These are phyloP conservation scores for Hypericum androsaemum DNA, from an alignment of 345 rosid species.

Conservation along the genomic window DNA sequence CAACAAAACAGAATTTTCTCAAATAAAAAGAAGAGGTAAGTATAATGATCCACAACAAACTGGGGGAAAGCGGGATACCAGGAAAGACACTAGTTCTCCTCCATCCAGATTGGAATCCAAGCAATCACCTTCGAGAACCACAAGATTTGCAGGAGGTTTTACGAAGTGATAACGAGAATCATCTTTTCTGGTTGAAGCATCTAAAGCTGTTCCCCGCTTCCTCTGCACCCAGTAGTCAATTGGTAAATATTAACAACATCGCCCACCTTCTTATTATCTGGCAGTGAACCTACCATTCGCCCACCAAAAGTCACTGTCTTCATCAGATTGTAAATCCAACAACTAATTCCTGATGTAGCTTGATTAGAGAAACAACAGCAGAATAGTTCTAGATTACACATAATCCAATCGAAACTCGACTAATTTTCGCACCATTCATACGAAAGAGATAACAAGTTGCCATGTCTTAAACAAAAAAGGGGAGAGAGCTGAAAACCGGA, in stretches of 20 bases:
- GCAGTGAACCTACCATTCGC: slow-evolving; percentile 44
- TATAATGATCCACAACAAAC: slow-evolving; percentile 8
- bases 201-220: slow-evolving; percentile 68
- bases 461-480: not conserved
- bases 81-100: slow-evolving; percentile 82
- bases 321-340: too few relatives aligned
- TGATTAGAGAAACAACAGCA: too few relatives aligned
- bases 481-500: not conserved
- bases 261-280: not conserved
- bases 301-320: slow-evolving; percentile 72
- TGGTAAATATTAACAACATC: slow-evolving; percentile 2
- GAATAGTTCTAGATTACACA: too few relatives aligned
- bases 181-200: slow-evolving; percentile 48
- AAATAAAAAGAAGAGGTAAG: slow-evolving; percentile 7
- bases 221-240: slow-evolving; percentile 33
- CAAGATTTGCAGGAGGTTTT: slow-evolving; percentile 88
- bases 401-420: too few relatives aligned
- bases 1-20: slow-evolving; percentile 9
- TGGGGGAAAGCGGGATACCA: slow-evolving; percentile 43
- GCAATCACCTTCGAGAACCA: slow-evolving; percentile 93
- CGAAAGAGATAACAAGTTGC: not conserved
- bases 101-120: slow-evolving; percentile 63
- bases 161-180: slow-evolving; percentile 47
- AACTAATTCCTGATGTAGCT: too few relatives aligned
- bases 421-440: too few relatives aligned